Evolutionary conservation across 495 filamentous ascomycete species (phyloP).

Genomic region (Trichocladium uniseriatum): DNA sequence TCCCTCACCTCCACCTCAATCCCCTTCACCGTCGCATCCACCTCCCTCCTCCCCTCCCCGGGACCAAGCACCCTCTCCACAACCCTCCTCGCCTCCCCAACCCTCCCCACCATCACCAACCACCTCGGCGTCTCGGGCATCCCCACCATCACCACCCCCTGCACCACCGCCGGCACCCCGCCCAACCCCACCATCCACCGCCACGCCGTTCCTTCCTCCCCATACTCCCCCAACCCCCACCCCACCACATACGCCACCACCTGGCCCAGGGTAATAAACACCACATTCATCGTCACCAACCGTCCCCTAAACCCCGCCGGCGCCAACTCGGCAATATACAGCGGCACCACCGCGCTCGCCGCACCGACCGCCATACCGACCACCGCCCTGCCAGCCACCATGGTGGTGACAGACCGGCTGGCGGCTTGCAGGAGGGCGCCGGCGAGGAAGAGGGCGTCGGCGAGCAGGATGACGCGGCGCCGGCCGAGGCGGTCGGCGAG

Average conservation of each 20-base stretch:
- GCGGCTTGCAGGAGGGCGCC: slow-evolving; percentile 66
- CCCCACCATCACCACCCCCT: slow-evolving; percentile 46
- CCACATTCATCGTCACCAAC: slow-evolving; percentile 63
- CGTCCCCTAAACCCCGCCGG: slow-evolving; percentile 65
- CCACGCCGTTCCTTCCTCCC: slow-evolving; percentile 53
- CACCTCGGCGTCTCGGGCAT: slow-evolving; percentile 85
- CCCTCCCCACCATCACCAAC: slow-evolving; percentile 60
- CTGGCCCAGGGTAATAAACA: slow-evolving; percentile 82
- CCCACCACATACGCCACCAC: slow-evolving; percentile 76
- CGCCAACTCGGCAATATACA: slow-evolving; percentile 81
- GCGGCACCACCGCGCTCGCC: slow-evolving; percentile 71
- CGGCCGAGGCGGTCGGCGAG: slow-evolving; percentile 69
- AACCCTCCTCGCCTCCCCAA: slow-evolving; percentile 50
- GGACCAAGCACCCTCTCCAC: slow-evolving; percentile 55
- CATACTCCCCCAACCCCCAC: slow-evolving; percentile 52
- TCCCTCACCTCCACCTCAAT: slow-evolving; percentile 62
- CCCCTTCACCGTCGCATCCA: slow-evolving; percentile 48
- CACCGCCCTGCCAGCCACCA: slow-evolving; percentile 71
- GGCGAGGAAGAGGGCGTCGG: slow-evolving; percentile 66
- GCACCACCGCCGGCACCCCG: too few relatives aligned
- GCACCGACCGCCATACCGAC: slow-evolving; percentile 77
- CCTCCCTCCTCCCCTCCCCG: slow-evolving; percentile 37
- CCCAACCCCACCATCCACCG: slow-evolving; percentile 86
- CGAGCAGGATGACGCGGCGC: slow-evolving; percentile 64
- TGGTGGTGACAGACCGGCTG: slow-evolving; percentile 51